These are phyloP conservation scores for Solanum habrochaites DNA, from an alignment of 257 asterid genomes.

Conservation along the genomic window DNA sequence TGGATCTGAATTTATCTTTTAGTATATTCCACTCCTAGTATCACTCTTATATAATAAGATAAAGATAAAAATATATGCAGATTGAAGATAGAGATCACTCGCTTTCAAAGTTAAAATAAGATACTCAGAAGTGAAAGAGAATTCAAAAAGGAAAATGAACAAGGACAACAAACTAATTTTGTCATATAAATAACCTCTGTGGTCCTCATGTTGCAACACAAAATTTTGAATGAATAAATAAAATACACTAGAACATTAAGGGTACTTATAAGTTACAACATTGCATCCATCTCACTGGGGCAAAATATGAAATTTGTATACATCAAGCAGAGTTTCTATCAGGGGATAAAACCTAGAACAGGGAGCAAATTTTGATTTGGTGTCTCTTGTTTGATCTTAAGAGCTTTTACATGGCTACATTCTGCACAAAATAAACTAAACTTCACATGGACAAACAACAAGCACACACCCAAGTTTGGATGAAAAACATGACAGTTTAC, in stretches of 20 bases:
- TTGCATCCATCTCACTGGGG: background rate
- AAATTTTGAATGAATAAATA: background rate
- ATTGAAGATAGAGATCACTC: background rate
- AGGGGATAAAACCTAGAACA: background rate
- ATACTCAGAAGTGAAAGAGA: too few species aligned
- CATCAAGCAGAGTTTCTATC: background rate
- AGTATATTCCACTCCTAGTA: background rate
- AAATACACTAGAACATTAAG: background rate
- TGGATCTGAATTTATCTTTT: background rate
- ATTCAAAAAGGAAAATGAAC: background rate
- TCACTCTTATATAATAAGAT: background rate
- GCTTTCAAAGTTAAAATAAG: background rate
- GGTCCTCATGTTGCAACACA: background rate
- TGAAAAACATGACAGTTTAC: background rate
- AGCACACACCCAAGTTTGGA: background rate
- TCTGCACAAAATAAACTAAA: background rate
- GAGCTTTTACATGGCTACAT: background rate
- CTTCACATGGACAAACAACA: background rate
- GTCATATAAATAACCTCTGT: background rate
- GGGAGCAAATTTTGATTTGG: background rate
- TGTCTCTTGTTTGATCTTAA: background rate
- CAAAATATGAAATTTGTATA: background rate
- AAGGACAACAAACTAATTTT: background rate
- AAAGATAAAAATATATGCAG: background rate
- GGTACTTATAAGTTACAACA: background rate